Evolutionary conservation across 495 filamentous ascomycete genomes (phyloP), one percentile per base, ranked within the genome.

Genomic region (Aspergillus bridgeri): DNA sequence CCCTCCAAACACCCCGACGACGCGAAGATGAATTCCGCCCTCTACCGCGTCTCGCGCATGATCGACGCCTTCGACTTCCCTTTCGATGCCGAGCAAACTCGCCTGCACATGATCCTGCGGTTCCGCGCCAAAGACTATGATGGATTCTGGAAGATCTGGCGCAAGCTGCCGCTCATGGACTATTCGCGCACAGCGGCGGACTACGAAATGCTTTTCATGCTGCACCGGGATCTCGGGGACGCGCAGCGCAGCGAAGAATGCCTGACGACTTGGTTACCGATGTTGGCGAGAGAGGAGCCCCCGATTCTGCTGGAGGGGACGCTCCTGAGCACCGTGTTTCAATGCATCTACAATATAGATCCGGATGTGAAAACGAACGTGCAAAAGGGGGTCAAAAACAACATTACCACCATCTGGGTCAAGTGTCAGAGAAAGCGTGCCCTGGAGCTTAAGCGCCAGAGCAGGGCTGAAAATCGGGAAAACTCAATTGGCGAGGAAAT

Each of bases 101-200:
- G 82, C 21, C 65, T 76, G 24, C 70, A 75, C 38, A 77, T 87
- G 75, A 29, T 77, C 74, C 62, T 70, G 65, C 20, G 62, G 53
- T 64, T 74, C 27, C 64, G 54, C 17, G 68, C 65, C 58, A 63
- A 69, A 2, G 64, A 82, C 51, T 88, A 83, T 76, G 65, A 75
- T 13, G 68, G 68, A 4, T 84, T 91, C 59, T 88, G 83, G 86
- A 74, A 80, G 9, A 60, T 79, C 38, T 91, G 86, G 84, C 76
- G 79, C 51, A 75, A 78, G 48, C 69, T 83, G 22, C 73, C 86
- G 45, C 73, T 78, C 38, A 72, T 77, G 51, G 66, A 75, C 6
- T 62, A 70, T 20, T 66, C 75, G 5, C 82, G 88, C 33, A 83
- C 81, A 2, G 67, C 66, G 22, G 68, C 64, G 6, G 71, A 89